Evolutionary conservation across 164 flowering plant genomes (phyloP).

Genomic region (Annona squamosa): DNA sequence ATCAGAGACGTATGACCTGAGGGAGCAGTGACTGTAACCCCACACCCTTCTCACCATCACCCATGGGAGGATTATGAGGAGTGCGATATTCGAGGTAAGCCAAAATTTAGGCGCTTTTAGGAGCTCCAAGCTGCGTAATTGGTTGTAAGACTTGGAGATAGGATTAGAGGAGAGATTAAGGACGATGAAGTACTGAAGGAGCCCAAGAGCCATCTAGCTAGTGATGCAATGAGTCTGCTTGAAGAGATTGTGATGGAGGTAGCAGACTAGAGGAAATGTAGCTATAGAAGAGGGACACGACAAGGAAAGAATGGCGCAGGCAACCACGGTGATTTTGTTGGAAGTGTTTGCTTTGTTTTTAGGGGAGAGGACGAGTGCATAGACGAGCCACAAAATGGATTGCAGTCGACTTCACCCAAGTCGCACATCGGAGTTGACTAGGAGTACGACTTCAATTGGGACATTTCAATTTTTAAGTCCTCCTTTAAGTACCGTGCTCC

Average conservation of each 20-base stretch:
- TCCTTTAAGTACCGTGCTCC: too few relatives aligned
- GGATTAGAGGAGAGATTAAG: conserved; percentile 42
- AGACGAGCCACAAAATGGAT: conserved; percentile 49
- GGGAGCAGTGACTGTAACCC: conserved; percentile 33
- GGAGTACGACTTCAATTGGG: too few relatives aligned
- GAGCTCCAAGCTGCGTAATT: conserved; percentile 17
- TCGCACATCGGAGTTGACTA: too few relatives aligned
- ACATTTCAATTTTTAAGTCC: too few relatives aligned
- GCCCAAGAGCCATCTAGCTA: conserved; percentile 44
- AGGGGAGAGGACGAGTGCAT: conserved; percentile 35
- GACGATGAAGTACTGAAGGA: conserved; percentile 44
- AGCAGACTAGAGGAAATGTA: conserved; percentile 57
- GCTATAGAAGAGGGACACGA: conserved; percentile 36
- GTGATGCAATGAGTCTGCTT: conserved; percentile 48
- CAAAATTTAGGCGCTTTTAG: conserved; percentile 42
- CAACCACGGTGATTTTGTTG: conserved; percentile 29
- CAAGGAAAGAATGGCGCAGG: conserved; percentile 36
- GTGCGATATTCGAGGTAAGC: conserved; percentile 45
- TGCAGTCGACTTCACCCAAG: conserved; percentile 14
- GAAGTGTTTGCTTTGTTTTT: conserved; percentile 31
- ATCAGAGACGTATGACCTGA: conserved; percentile 58
- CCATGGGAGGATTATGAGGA: conserved; percentile 61
- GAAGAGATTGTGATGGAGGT: conserved; percentile 56
- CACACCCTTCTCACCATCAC: conserved; percentile 42
- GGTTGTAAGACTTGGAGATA: conserved; percentile 22